Percentiles rank a stretch among this genome's conserved stretches.
These are phyloP conservation scores for Murraya paniculata DNA, from an alignment of 345 rosid species.

Conservation along the genomic window DNA sequence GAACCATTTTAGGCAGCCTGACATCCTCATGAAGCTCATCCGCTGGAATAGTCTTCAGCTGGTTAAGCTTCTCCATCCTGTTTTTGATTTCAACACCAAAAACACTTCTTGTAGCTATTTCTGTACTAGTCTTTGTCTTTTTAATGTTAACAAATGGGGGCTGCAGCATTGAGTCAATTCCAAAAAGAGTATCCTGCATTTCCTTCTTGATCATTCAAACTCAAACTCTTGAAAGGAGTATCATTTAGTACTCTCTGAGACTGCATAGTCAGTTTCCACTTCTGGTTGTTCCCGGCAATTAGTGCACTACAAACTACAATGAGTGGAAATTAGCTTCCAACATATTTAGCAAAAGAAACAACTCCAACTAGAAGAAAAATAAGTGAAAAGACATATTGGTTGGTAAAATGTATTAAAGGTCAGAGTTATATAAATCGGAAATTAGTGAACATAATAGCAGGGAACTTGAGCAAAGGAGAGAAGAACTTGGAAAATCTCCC, in stretches of 20 bases:
- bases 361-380: not conserved
- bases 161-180: constrained; percentile 11
- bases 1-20: not conserved
- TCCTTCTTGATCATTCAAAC: constrained; percentile 13
- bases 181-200: constrained; percentile 16
- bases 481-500: not conserved
- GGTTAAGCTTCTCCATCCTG: not conserved
- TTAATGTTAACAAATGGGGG: constrained; percentile 14
- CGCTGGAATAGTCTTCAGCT: constrained; percentile 11
- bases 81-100: not conserved
- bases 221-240: constrained; percentile 7
- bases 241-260: constrained; percentile 1
- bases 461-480: not conserved
- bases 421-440: not conserved
- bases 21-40: constrained; percentile 21
- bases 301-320: not conserved
- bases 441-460: not conserved
- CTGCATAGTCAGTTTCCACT: constrained; percentile 1
- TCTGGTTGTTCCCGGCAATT: not conserved
- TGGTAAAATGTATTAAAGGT: not conserved
- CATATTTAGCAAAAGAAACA: not conserved
- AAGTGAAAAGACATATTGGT: not conserved
- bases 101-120: constrained; percentile 9
- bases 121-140: constrained; percentile 18
- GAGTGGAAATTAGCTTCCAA: not conserved